Base-by-base conservation (phyloP, 2,329 filamentous ascomycete genomes). In the Calonectria pseudoturangicola region DNA sequence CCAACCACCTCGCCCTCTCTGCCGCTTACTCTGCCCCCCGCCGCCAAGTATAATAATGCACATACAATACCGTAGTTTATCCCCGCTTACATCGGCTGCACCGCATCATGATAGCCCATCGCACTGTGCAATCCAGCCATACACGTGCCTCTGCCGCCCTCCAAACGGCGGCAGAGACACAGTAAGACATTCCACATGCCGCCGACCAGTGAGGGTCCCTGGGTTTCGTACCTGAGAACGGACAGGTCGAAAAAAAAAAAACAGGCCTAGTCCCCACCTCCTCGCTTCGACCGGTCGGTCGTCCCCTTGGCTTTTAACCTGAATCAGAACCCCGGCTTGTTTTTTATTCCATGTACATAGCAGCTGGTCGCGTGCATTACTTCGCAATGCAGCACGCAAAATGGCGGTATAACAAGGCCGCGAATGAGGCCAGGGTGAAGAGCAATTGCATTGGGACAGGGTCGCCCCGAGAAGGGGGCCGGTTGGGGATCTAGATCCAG, bases 351-450 rank as follows among this genome's bases (percentile, higher is more conserved):
- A 25, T 60, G 36, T 36, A 60, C 54, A 60, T 27, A 39, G 54
- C 15, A 60, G 36, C 54, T 60, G 54, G 54, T 60, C 54, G 54
- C 54, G 54, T 60, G 54, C 54, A 60, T 60, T 60, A 60, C 54
- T 60, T 60, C 39, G 54, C 54, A 60, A 25, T 39, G 39, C 54
- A 60, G 33, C 25, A 60, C 33, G 21, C 33, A 60, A 58, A 60
- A 60, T 60, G 21, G 54, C 54, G 54, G 54, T 60, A 60, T 60
- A 60, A 60, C 54, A 41, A 41, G 6, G 54, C 28, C 30, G 54
- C 54, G 21, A 41, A 27, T 60, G 30, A 25, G 27, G 5, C 54
- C 54, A 9, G 16, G 27, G 25, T 21, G 21, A 36, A 27, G 12
- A 7, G 33, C 41, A 43, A 30, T 30, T 47, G 27, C 39, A 18